These are phyloP conservation scores for Trichoderma brevicompactum DNA, from an alignment of 2,329 filamentous ascomycete species.

Conservation along the genomic window DNA sequence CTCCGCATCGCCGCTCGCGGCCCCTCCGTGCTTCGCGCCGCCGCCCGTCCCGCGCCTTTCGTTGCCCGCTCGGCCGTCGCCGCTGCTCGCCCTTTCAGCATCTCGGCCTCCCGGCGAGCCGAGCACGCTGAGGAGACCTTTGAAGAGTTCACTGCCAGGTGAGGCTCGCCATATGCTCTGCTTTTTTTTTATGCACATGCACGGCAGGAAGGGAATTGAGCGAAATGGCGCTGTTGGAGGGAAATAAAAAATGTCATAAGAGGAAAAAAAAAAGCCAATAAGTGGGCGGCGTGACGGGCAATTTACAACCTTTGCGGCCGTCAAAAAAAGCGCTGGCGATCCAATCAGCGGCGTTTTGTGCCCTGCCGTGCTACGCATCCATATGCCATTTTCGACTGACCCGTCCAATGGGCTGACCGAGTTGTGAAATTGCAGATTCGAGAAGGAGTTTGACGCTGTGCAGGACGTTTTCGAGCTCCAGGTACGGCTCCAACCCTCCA, in stretches of 20 bases:
- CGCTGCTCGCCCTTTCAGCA: slow-evolving; percentile 64
- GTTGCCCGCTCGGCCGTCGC: slow-evolving; percentile 60
- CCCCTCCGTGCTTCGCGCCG: slow-evolving; percentile 67
- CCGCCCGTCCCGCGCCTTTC: slow-evolving; percentile 63
- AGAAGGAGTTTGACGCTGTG: slow-evolving; percentile 98
- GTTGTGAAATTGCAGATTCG: slow-evolving; percentile 68
- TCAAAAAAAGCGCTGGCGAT: slow-evolving; percentile 13
- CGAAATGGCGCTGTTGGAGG: slow-evolving; percentile 1
- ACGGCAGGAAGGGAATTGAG: not conserved
- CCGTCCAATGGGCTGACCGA: slow-evolving; percentile 6
- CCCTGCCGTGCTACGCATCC: slow-evolving; percentile 1
- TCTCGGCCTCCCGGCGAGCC: slow-evolving; percentile 57
- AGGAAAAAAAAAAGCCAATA: slow-evolving; percentile 4
- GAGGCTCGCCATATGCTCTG: slow-evolving; percentile 46
- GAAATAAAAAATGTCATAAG: not conserved
- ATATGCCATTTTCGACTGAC: not conserved
- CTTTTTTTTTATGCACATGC: not conserved
- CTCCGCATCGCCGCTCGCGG: slow-evolving; percentile 74
- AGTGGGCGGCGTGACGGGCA: not conserved
- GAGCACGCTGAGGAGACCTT: slow-evolving; percentile 94
- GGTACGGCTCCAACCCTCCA: slow-evolving; percentile 60
- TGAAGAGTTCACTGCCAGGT: slow-evolving; percentile 98
- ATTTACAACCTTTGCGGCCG: not conserved
- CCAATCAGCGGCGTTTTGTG: not conserved
- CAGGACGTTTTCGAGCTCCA: slow-evolving; percentile 99